Conservation (phyloP, 306 rosid genomes). For the Bauhinia variegata region DNA sequence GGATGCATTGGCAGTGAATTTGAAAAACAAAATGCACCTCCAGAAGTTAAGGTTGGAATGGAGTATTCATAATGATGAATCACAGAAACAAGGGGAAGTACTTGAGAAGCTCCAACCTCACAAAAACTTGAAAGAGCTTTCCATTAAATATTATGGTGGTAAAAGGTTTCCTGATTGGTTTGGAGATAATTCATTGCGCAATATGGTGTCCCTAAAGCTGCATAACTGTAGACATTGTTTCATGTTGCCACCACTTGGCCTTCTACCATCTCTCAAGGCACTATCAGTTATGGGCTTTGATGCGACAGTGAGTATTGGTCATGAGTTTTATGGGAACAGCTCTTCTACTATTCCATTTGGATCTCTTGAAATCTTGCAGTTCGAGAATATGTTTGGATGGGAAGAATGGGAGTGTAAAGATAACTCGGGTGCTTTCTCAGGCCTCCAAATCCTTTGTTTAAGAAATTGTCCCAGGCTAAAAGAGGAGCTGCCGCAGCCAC, state of each 20-base stretch:
- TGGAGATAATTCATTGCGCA: neutral
- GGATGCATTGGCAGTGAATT: neutral
- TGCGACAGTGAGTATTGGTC: neutral
- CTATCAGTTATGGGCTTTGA: conserved; percentile 16
- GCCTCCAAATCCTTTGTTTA: neutral
- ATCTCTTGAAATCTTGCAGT: conserved; percentile 14
- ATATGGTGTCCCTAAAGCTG: neutral
- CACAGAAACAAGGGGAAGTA: neutral
- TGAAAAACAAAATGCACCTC: neutral
- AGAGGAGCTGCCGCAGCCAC: neutral
- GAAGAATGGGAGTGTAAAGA: conserved; percentile 9
- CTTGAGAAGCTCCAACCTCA: conserved; percentile 15
- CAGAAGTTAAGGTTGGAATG: conserved; percentile 14
- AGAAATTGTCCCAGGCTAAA: neutral
- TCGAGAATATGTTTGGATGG: neutral
- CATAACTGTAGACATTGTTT: neutral
- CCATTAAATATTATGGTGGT: conserved; percentile 1
- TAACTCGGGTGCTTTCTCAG: neutral
- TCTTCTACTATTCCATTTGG: neutral
- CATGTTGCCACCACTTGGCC: conserved; percentile 13
- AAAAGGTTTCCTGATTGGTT: conserved; percentile 11
- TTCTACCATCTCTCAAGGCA: conserved; percentile 6
- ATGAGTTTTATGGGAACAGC: conserved; percentile 12
- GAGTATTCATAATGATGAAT: neutral
- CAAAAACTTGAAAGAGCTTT: neutral